Base-by-base conservation (phyloP, 2,329 filamentous ascomycete genomes). In the Neopestalotiopsis clavispora region DNA sequence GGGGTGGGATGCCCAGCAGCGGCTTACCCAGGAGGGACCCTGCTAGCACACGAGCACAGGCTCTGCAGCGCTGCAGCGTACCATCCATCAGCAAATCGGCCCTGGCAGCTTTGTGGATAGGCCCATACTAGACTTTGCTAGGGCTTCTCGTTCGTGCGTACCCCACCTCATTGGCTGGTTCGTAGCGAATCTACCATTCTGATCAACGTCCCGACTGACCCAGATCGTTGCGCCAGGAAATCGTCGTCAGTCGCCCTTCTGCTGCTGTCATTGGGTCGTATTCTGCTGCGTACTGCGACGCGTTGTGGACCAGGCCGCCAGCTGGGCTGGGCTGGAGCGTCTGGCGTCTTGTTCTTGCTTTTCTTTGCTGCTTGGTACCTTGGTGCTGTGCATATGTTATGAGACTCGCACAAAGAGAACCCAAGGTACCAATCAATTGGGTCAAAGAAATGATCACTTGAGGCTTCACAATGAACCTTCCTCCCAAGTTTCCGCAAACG, bases 161-260 rank as follows among this genome's bases (percentile, higher is more conserved):
- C 45, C 45, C 45, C 45, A 52, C n/a, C 6, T 20, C 45, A n/a
- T 17, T 52, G 45, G 45, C 45, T 52, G 45, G 28, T 32, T 42
- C 59, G 59, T 62, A 62, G 59, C 59, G 59, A 62, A 62, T 62
- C 34, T 62, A 62, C 30, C 30, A 13, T 62, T 62, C 59, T 59
- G 59, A 62, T 62, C 59, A 40, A 20, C 34, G 42, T 17, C 45
- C 45, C 45, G 45, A 40, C n/a, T 40, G 59, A 40, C 30, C 59
- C 28, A 62, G 59, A 20, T 20, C 59, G 59, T 52, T 52, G 34
- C 59, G 59, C 32, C 32, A 20, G 59, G 30, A 40, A 62, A 62
- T 62, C 59, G 30, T 62, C 59, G 30, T 62, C 59, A 62, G 59
- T n/a, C 28, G 12, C 59, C 34, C 12, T 38, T 40, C 10, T 14